Evolutionary conservation across 352 stramenopile species (phyloP), one percentile per base, ranked within the genome.

Genomic region (Pythium chondricola): DNA sequence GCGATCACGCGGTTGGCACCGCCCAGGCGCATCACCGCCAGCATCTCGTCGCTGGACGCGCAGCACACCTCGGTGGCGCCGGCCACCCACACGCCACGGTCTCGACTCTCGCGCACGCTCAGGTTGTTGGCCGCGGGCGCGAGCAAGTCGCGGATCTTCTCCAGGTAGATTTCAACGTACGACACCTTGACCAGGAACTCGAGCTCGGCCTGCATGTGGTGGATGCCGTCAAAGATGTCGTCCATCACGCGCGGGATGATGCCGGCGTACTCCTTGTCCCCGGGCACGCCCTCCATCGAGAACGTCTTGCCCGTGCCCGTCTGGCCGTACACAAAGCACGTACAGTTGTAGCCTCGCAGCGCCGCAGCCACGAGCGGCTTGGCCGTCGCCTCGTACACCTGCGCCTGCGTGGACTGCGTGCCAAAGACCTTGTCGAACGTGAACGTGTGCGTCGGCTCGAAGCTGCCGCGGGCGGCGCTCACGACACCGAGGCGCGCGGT

Each of bases 91-190:
- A 89, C 74, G 30, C 78, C 78, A 9, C 75, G 71, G 35, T 85
- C 66, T 2, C 58, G 52, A 43, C 55, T 85, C 51, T 89, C 75
- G 10, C 78, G 71, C 4, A 86, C 66, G 25, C 61, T 84, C 36
- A 89, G 57, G 30, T 85, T 85, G 30, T 58, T 83, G 1, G 60
- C 72, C 11, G 63, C 44, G 11, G 74, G 71, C 40, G 81, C 65
- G 16, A 99, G 78, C 35, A 99, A 68, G 67, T 99, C 97, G 7
- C 90, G 72, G 27, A 99, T 97, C 52, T 98, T 95, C 67, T 99
- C 97, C 55, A 99, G 96, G 78, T 99, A 99, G 54, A 99, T 98
- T 65, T 99, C 96, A 37, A 99, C 74, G 68, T 98, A 99, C 21
- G 89, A 98, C n/a, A 96, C 92, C 27, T 94, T 76, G 20, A 99